Evolutionary conservation across 345 rosid species (phyloP).

Genomic region (Euphorbia lathyris): DNA sequence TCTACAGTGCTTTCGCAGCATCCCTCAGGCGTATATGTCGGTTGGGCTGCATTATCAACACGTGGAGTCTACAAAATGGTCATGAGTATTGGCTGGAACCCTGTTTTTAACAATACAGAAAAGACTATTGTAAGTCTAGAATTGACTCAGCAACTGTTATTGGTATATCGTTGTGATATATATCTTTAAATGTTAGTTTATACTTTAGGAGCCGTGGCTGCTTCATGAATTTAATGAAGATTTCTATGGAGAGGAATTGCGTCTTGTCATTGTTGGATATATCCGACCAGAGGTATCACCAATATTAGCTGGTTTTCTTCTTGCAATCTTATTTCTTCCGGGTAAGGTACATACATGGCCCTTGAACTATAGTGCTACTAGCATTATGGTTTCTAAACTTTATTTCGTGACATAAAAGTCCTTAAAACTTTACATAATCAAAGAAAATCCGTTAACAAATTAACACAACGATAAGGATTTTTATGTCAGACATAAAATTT

Average conservation of each 20-base stretch:
- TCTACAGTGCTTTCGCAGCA: slow-evolving; percentile 55
- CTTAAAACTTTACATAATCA: no score
- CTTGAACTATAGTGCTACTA: no score
- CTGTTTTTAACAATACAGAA: slow-evolving; percentile 76
- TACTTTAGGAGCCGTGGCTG: slow-evolving; percentile 85
- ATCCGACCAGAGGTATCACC: slow-evolving; percentile 76
- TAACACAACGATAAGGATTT: no score
- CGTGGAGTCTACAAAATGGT: slow-evolving; percentile 83
- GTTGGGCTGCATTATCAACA: slow-evolving; percentile 76
- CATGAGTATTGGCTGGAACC: slow-evolving; percentile 96
- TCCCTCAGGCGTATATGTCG: slow-evolving; percentile 90
- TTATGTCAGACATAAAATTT: no score
- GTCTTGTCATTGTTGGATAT: slow-evolving; percentile 76
- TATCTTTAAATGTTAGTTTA: slow-evolving; percentile 9
- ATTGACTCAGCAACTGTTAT: not conserved
- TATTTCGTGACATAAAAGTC: no score
- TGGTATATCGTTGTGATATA: not conserved
- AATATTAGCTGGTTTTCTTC: not conserved
- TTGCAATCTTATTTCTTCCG: not conserved
- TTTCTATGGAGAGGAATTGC: slow-evolving; percentile 84
- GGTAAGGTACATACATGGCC: no score
- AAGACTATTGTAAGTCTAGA: slow-evolving; percentile 73
- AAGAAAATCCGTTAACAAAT: no score
- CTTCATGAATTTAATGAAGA: slow-evolving; percentile 78
- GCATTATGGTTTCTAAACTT: no score